A percentile compares a stretch with the other conserved stretches of the same genome.
phyloP scores from a whole-genome alignment of 108 stramenopile genomes.

The Mayamaea pseudoterrestris region DNA sequence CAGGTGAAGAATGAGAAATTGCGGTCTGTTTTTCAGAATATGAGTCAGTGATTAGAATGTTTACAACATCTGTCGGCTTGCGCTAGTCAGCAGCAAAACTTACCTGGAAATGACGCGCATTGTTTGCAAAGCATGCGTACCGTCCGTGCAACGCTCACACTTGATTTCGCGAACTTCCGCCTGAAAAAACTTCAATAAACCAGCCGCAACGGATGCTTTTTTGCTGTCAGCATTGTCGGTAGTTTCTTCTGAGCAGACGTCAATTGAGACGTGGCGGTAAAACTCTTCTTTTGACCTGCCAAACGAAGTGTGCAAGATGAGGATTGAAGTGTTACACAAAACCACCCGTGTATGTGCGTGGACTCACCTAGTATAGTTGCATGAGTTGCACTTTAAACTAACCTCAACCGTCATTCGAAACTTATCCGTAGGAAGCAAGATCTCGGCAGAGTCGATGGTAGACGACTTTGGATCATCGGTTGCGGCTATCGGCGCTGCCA shows the following conservation, averaged over 20 bases:
- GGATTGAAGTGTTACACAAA: too few relatives aligned
- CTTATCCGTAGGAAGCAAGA: slow-evolving; percentile 18
- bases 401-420: slow-evolving; percentile 33
- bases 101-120: slow-evolving; percentile 2
- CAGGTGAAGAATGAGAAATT: slow-evolving; percentile 36
- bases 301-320: too few relatives aligned
- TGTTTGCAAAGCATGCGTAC: slow-evolving; percentile 5
- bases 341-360: not conserved
- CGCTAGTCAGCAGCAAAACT: not conserved
- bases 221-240: not conserved
- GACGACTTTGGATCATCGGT: slow-evolving; percentile 2
- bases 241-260: slow-evolving; percentile 15
- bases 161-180: slow-evolving; percentile 63
- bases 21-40: slow-evolving; percentile 24
- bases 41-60: not conserved
- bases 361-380: slow-evolving; percentile 21
- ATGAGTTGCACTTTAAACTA: slow-evolving; percentile 40
- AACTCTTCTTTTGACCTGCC: slow-evolving; percentile 15
- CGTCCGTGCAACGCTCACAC: slow-evolving; percentile 62
- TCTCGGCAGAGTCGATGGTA: not conserved
- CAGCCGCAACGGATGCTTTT: slow-evolving; percentile 23
- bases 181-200: slow-evolving; percentile 41
- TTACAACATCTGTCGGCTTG: not conserved
- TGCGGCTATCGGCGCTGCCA: not conserved
- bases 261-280: slow-evolving; percentile 36